These are phyloP conservation scores for Rhynchospora pubera DNA, from an alignment of 176 grass and related monocot species.

Conservation along the genomic window DNA sequence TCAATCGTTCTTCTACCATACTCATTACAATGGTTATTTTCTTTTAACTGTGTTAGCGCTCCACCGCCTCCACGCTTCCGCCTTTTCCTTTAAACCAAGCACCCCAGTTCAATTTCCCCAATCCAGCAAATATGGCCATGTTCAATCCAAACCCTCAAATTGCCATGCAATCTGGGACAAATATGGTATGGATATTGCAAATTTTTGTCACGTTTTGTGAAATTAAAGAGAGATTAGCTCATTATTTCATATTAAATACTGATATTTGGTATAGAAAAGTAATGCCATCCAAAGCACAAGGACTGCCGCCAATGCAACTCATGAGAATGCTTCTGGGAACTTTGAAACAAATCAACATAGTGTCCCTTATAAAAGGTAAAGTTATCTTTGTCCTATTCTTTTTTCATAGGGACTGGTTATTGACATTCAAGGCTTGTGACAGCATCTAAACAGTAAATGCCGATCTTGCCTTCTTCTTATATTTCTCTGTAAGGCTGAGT, in stretches of 20 bases:
- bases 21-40: background rate
- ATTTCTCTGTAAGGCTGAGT: background rate
- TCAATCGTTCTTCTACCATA: background rate
- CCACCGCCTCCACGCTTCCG: constrained; percentile 19
- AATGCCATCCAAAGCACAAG: too few relatives aligned
- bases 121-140: constrained; percentile 23
- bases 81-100: constrained; percentile 8
- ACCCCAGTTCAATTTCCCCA: constrained; percentile 24
- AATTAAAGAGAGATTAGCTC: too few relatives aligned
- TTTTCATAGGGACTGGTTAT: background rate
- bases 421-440: background rate
- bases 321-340: constrained; percentile 19
- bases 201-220: too few relatives aligned
- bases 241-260: too few relatives aligned
- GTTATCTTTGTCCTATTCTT: background rate
- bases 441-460: background rate
- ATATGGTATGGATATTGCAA: too few relatives aligned
- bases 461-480: background rate
- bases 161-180: background rate
- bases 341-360: constrained; percentile 34
- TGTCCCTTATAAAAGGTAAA: constrained; percentile 13
- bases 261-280: too few relatives aligned
- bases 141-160: constrained; percentile 24
- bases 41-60: background rate
- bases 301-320: background rate